Base-by-base conservation (phyloP, 2,329 filamentous ascomycete genomes). In the Metarhizium sp. region DNA sequence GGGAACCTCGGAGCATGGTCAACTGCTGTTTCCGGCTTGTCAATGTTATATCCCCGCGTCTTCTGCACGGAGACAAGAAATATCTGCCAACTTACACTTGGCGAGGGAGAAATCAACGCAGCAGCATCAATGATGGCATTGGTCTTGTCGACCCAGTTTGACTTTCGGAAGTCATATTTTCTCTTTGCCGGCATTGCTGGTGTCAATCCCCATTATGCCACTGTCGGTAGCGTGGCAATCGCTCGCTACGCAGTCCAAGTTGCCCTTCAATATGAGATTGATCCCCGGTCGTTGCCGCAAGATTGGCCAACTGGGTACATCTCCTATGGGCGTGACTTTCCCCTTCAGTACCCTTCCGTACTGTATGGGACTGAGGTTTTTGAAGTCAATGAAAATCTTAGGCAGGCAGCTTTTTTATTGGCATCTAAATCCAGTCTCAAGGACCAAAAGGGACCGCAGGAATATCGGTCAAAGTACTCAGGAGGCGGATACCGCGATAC, bases 201-300 rank as follows among this genome's bases (percentile, higher is more conserved):
- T n/a, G 76, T 89, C 47, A 90, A 82, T 66, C 88, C 87, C 0
- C 80, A 84, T 58, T 70, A 81, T 30, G 82, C 78, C 25, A 89
- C 87, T 0, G 75, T 87, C 4, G 82, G 80, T 48, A 78, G 79
- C 45, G 86, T 88, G 0, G 84, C 85, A 1, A 81, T 92, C 54
- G 79, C 84, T 42, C 78, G 81, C 25, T 92, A 84, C 64, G 81
- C 86, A 0, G 78, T 91, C 5, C 88, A 91, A 65, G 86, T 90
- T 2, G 86, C 84, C 0, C 73, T 90, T 53, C 87, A 91, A 67
- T 88, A 90, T 60, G 87, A 91, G 68, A 81, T 91, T 58, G 87
- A 90, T 61, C 72, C 80, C 1, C 79, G 87, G 38, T 86, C 89
- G 58, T 79, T 88, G 38, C 84, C 86, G 0, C 64, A 65, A 2